Conservation (phyloP, 495 filamentous ascomycete genomes). For the Penicillium coffeae region DNA sequence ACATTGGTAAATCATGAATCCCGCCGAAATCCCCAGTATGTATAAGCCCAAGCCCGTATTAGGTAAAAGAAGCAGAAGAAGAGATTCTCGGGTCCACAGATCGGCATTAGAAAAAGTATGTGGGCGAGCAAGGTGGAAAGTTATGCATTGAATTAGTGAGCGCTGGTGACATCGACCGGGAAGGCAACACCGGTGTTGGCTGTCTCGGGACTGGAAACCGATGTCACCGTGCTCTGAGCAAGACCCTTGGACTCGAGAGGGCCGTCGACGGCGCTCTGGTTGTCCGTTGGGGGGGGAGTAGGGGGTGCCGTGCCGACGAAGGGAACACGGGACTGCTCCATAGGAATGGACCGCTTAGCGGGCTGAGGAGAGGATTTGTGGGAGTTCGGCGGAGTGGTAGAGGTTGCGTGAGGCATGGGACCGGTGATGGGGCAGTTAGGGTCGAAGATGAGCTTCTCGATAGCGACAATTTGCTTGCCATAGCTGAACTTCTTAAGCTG, state of each 20-base stretch:
- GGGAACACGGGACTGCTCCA: constrained; percentile 27
- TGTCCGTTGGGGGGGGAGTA: constrained; percentile 44
- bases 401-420: constrained; percentile 25
- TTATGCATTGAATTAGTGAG: constrained; percentile 28
- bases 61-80: constrained; percentile 29
- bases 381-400: constrained; percentile 42
- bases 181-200: constrained; percentile 27
- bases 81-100: constrained; percentile 22
- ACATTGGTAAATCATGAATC: constrained; percentile 29
- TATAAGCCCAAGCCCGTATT: constrained; percentile 44
- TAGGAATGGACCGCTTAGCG: constrained; percentile 31
- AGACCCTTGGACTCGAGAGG: constrained; percentile 31
- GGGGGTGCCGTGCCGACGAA: constrained; percentile 39
- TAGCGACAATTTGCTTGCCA: constrained; percentile 74
- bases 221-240: constrained; percentile 33
- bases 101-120: constrained; percentile 33
- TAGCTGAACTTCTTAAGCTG: constrained; percentile 69
- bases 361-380: constrained; percentile 47
- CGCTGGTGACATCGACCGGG: constrained; percentile 28
- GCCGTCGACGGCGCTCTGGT: constrained; percentile 28
- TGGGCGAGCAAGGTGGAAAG: constrained; percentile 31
- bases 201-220: constrained; percentile 31
- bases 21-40: constrained; percentile 35
- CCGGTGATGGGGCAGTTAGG: constrained; percentile 22
- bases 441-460: constrained; percentile 59